Percentiles rank a stretch among this genome's conserved stretches.
Evolutionary conservation across 2,329 filamentous ascomycete genomes (phyloP).

Genomic region (Cytospora piceicola): DNA sequence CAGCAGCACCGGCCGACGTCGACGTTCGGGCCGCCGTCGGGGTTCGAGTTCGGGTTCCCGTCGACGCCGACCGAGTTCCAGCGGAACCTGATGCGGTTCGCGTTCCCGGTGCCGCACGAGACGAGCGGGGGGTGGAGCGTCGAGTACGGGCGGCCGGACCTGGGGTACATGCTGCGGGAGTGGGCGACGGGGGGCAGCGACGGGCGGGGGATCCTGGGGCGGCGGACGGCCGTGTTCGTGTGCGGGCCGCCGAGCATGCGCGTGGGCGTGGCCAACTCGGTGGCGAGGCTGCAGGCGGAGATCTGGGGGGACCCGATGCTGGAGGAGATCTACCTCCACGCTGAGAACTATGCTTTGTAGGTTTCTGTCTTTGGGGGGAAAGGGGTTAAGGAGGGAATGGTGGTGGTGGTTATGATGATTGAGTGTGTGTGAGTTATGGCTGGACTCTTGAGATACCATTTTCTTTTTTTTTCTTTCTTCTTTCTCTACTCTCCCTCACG

Average conservation of each 20-base stretch:
- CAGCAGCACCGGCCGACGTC: conserved; percentile 56
- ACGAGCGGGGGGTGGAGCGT: conserved; percentile 84
- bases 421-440: not conserved
- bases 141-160: conserved; percentile 87
- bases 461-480: conserved; percentile 15
- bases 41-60: conserved; percentile 82
- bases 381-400: not conserved
- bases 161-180: conserved; percentile 83
- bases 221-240: conserved; percentile 86
- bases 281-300: conserved; percentile 78
- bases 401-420: not conserved
- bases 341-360: conserved; percentile 91
- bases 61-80: conserved; percentile 85
- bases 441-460: conserved; percentile 24
- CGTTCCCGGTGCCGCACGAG: conserved; percentile 72
- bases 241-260: conserved; percentile 89
- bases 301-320: conserved; percentile 79
- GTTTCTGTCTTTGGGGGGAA: no score
- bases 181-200: conserved; percentile 74
- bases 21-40: conserved; percentile 62
- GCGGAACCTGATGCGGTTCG: conserved; percentile 87
- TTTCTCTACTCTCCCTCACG: not conserved
- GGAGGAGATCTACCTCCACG: conserved; percentile 92
- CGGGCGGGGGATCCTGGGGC: conserved; percentile 72
- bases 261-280: conserved; percentile 82